Evolutionary conservation across 1,139 yeast genomes (phyloP).

Genomic region (Kluyveromyces sp.): DNA sequence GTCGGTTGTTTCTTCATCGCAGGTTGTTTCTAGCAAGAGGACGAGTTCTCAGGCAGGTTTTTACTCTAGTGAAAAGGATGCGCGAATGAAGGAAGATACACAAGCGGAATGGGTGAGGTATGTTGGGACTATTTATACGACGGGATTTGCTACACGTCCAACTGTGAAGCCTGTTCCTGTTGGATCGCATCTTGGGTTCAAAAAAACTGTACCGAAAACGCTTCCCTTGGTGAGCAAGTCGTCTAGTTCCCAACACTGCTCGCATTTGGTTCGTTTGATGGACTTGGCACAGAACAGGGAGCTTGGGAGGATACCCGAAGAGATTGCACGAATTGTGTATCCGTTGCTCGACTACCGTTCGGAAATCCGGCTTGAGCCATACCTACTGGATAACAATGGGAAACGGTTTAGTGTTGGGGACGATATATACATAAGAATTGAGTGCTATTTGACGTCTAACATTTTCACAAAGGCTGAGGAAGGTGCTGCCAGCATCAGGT

Average conservation of each 20-base stretch:
- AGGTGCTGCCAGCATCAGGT: slow-evolving; percentile 6
- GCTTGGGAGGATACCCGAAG: slow-evolving; percentile 72
- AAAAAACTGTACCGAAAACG: slow-evolving; percentile 16
- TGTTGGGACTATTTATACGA: slow-evolving; percentile 65
- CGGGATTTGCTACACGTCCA: slow-evolving; percentile 81
- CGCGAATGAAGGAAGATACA: neutral
- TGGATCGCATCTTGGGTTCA: slow-evolving; percentile 41
- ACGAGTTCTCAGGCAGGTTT: slow-evolving; percentile 3
- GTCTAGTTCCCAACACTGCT: slow-evolving; percentile 9
- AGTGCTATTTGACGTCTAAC: slow-evolving; percentile 47
- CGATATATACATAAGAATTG: slow-evolving; percentile 54
- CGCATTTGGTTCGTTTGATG: slow-evolving; percentile 21
- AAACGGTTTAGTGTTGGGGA: slow-evolving; percentile 63
- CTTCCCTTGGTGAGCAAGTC: neutral
- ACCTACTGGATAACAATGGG: slow-evolving; percentile 47
- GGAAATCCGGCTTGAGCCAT: slow-evolving; percentile 48
- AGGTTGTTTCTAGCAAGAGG: too few relatives aligned
- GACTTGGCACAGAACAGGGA: slow-evolving; percentile 38
- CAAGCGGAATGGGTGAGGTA: slow-evolving; percentile 34
- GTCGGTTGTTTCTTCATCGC: neutral
- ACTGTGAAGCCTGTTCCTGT: slow-evolving; percentile 46
- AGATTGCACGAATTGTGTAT: slow-evolving; percentile 57
- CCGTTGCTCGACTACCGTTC: slow-evolving; percentile 56
- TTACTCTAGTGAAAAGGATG: neutral
- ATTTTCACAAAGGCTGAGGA: slow-evolving; percentile 37